Base-by-base conservation (phyloP, 2,329 filamentous ascomycete genomes). In the Juglanconis sp. region DNA sequence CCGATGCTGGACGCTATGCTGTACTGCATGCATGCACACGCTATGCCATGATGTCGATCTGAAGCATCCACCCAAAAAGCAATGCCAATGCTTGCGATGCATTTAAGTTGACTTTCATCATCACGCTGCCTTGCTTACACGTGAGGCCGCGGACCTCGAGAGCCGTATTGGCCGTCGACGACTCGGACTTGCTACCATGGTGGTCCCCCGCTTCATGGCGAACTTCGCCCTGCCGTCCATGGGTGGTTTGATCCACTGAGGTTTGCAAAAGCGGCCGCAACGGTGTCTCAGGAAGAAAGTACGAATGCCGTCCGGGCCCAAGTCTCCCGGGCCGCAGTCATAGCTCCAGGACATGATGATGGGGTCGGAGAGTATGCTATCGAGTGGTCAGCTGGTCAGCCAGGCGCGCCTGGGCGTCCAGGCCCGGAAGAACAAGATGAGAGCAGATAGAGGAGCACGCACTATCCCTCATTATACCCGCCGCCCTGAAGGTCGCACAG, bases 401-500 rank as follows among this genome's bases (percentile, higher is more conserved):
- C 34, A 15, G 2, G 10, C 10, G 9, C 3, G 6, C 32, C 24
- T 5, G 0, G 24, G 24, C 24, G n/a, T 17, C 30, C 15, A 47
- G n/a, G 13, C 32, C 5, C 9, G 1, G 4, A 4, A 31, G 31
- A 7, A 34, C 24, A 38, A 10, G 11, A 24, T n/a, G 8, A 8
- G 2, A 42, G 32, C 9, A 10, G 17, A 30, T 3, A 24, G 30
- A 10, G 1, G 5, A 24, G 8, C 5, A 54, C 57, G 17, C 31
- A 59, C 57, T 53, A 59, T 6, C 46, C 68, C 10, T 68, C 40
- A 47, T 64, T 66, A 66, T 78, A 77, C 34, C 73, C 63, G 47
- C 76, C 76, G 34, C 77, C 77, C 61, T 79, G 74, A 2, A 79
- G 68, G 62, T 78, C 76, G 64, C 74, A 79, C 1, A 79, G 65